Evolutionary conservation across 495 filamentous ascomycete species (phyloP).

Genomic region (Penicillium macrosclerotiorum): DNA sequence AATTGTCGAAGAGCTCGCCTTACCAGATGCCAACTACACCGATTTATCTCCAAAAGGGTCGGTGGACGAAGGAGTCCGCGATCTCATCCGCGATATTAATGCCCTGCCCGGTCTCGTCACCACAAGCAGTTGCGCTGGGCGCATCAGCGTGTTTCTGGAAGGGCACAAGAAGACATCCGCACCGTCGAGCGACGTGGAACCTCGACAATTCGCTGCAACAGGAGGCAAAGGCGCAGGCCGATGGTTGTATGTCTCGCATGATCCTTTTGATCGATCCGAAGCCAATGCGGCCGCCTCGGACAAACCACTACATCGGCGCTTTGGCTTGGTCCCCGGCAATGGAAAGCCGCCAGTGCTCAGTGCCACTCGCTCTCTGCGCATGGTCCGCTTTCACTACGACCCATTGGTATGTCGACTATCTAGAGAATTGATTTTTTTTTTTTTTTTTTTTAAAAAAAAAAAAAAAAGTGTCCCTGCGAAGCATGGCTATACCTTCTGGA

Average conservation of each 20-base stretch:
- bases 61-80: slow-evolving; percentile 72
- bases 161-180: slow-evolving; percentile 51
- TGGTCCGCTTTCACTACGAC: slow-evolving; percentile 90
- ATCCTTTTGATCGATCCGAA: slow-evolving; percentile 48
- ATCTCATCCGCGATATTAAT: slow-evolving; percentile 76
- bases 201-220: slow-evolving; percentile 47
- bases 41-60: slow-evolving; percentile 85
- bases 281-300: too few species aligned
- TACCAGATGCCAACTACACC: slow-evolving; percentile 63
- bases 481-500: too few species aligned
- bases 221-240: slow-evolving; percentile 81
- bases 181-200: slow-evolving; percentile 4
- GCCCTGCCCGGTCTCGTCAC: slow-evolving; percentile 69
- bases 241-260: slow-evolving; percentile 89
- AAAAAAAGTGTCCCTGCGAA: too few species aligned
- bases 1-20: slow-evolving; percentile 63
- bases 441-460: too few species aligned
- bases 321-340: slow-evolving; percentile 35
- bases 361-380: slow-evolving; percentile 37
- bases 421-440: too few species aligned
- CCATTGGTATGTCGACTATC: slow-evolving; percentile 89
- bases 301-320: too few species aligned
- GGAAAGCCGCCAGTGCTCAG: slow-evolving; percentile 28
- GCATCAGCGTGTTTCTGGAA: slow-evolving; percentile 83
- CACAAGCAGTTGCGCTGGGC: slow-evolving; percentile 86